Base-by-base conservation (phyloP, 2,329 filamentous ascomycete species). In the Colletotrichum lini region DNA sequence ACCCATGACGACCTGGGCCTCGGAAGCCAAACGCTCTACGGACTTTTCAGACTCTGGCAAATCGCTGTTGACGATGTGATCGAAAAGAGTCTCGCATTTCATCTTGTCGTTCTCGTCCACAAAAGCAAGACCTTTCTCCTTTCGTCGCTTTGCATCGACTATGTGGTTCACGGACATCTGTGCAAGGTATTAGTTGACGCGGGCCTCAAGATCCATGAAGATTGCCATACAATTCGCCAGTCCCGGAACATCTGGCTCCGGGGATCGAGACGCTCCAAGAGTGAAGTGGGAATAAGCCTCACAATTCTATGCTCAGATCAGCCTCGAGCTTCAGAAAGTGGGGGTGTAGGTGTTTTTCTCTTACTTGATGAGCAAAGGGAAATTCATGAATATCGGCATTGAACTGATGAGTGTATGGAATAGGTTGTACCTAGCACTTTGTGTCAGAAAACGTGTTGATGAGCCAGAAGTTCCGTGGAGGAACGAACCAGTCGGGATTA, bases 1-100 rank as follows among this genome's bases (percentile, higher is more conserved):
- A 0, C 89, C 79, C 56, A 90, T 84, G 68, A 90, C n/a, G 4
- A 59, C 56, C n/a, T 44, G 38, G 56, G 44, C 38, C 13, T 59
- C 56, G 5, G n/a, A 30, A 10, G 38, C 21, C 18, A 59, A 16
- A 4, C 56, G 38, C 30, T 59, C 56, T 12, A 26, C 26, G 8
- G 30, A 42, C 15, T 42, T 42, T 45, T 59, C 56, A 12, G 21
- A 23, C 26, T 59, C 35, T 10, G 56, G 56, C 35, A 59, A n/a
- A 23, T 59, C 56, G 56, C 56, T 59, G 38, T 59, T 47, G 18
- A 82, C 73, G 40, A 83, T 7, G 23, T 80, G 78, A 40, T 78
- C 74, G 56, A 83, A 82, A 59, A 84, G 79, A 15, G 81, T 80
- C 15, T 30, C 23, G n/a, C 52, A 38, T 6, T 26, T 52, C 54